phyloP scores from a whole-genome alignment of 768 basidiomycete genomes.

The Suillus decipiens region DNA sequence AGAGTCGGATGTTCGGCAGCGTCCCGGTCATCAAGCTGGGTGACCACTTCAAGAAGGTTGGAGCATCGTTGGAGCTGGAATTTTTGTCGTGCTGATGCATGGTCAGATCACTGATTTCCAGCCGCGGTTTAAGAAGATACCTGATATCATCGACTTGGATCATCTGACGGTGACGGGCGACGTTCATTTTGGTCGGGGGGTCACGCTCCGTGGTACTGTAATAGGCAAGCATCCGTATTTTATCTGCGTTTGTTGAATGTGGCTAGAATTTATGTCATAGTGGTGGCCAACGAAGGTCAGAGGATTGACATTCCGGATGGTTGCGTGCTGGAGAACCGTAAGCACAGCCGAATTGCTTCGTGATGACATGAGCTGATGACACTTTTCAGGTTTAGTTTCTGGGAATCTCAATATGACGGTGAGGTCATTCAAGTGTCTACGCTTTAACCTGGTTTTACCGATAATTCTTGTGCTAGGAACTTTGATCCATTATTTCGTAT shows the following conservation, averaged over 20 bases:
- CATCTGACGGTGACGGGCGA: slow-evolving; percentile 94
- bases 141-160: slow-evolving; percentile 87
- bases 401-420: slow-evolving; percentile 85
- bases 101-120: slow-evolving; percentile 81
- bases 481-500: slow-evolving; percentile 1
- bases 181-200: slow-evolving; percentile 86
- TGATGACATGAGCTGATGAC: neutral
- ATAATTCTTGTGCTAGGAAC: slow-evolving; percentile 12
- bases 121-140: slow-evolving; percentile 94
- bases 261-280: slow-evolving; percentile 22
- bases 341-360: neutral
- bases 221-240: slow-evolving; percentile 50
- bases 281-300: slow-evolving; percentile 82
- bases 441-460: neutral
- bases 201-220: slow-evolving; percentile 86
- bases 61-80: slow-evolving; percentile 10
- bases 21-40: slow-evolving; percentile 97
- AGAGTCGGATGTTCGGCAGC: slow-evolving; percentile 77
- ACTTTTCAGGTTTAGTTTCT: slow-evolving; percentile 61
- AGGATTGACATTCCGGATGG: slow-evolving; percentile 85
- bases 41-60: slow-evolving; percentile 94
- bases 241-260: neutral
- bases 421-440: slow-evolving; percentile 1
- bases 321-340: slow-evolving; percentile 72
- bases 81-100: slow-evolving; percentile 1